Base-by-base conservation (phyloP, 2,329 filamentous ascomycete species). In the Hypoxylon sp. region DNA sequence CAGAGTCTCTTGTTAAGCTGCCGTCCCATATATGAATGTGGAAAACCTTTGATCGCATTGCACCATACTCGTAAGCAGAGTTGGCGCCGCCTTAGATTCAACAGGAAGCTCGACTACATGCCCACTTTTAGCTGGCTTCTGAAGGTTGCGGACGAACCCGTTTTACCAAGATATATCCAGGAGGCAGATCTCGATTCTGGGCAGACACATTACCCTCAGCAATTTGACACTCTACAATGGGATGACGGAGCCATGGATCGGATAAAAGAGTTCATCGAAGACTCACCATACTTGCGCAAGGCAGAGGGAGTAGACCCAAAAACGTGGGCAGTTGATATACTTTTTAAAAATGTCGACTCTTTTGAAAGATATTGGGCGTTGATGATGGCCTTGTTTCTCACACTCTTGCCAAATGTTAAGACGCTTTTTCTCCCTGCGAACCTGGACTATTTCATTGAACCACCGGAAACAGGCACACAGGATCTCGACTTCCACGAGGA, bases 1-100 rank as follows among this genome's bases (percentile, higher is more conserved):
- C 70, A 72, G 42, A 67, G 59, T 46, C 42, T 73, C 19, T 66
- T 71, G 60, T 14, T 63, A 17, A 69, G 42, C 11, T 73, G 70
- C 31, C 66, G 42, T 33, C 31, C 44, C 14, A 39, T 73, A 5
- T 67, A 67, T 37, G 59, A 67, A n/a, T 66, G 59, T 48, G 71
- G 71, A 9, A 42, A 39, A 26, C 29, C 11, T 6, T 35, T 54
- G 29, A 60, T 71, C 29, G 11, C 55, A 19, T 37, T 13, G 13
- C 55, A 71, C 19, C 54, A 63, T 22, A 14, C 22, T 5, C 44
- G 51, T 22, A 68, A 51, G 19, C 54, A 11, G 42, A 35, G 50
- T 42, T 64, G 55, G 57, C 6, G 13, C 0, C 31, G 39, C 22
- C 19, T 62, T 14, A 44, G 39, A 8, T 37, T 47, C n/a, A 17